phyloP scores from a whole-genome alignment of 1,139 yeast genomes.

The Lodderomyces parapsilosis region DNA sequence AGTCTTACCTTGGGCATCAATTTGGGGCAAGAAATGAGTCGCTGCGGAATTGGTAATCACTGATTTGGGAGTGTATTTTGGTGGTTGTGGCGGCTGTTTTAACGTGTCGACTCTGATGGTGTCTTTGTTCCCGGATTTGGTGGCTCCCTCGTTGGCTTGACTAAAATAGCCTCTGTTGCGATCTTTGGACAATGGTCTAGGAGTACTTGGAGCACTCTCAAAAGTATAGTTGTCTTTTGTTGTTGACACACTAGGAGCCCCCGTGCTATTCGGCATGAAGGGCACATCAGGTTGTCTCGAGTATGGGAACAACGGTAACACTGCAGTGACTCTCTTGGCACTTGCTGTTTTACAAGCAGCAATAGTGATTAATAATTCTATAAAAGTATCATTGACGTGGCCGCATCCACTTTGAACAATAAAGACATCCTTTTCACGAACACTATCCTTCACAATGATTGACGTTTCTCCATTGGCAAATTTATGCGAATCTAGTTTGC shows the following conservation, averaged over 20 bases:
- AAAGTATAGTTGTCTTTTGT: constrained; percentile 48
- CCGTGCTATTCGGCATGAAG: constrained; percentile 67
- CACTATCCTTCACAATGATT: constrained; percentile 77
- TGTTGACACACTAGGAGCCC: constrained; percentile 42
- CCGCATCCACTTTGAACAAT: constrained; percentile 84
- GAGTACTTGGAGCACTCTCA: constrained; percentile 67
- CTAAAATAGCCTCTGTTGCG: constrained; percentile 10
- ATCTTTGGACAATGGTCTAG: constrained; percentile 37
- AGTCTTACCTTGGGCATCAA: constrained; percentile 41
- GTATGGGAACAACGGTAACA: constrained; percentile 91
- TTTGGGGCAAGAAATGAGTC: constrained; percentile 27
- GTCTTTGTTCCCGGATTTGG: constrained; percentile 9
- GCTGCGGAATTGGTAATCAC: constrained; percentile 29
- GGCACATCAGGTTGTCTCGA: constrained; percentile 96
- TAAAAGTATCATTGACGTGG: constrained; percentile 84
- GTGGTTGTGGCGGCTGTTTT: constrained; percentile 12
- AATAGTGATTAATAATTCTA: constrained; percentile 83
- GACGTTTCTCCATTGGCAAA: constrained; percentile 90
- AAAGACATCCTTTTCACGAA: constrained; percentile 90
- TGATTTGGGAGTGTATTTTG: constrained; percentile 24
- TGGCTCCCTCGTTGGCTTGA: background rate
- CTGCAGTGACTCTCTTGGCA: constrained; percentile 91
- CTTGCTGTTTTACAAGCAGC: constrained; percentile 96
- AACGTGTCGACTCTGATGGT: constrained; percentile 17
- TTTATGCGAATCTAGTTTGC: constrained; percentile 54